Conservation (phyloP, 805 yeast species). For the Ascoidea asiatica region DNA sequence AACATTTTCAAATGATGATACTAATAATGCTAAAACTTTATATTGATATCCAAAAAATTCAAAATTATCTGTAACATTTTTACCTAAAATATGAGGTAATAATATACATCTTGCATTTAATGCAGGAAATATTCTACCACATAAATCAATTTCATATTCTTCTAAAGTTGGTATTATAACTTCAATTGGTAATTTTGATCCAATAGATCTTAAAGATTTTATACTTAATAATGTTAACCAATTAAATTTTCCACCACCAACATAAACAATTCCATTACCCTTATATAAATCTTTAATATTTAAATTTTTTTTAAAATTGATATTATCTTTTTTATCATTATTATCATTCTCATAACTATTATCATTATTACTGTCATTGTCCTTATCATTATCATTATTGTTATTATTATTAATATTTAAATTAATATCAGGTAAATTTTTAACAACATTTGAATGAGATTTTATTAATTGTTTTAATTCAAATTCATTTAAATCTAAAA, state of each 20-base stretch:
- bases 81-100: constrained; percentile 48
- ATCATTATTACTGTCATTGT: too few species aligned
- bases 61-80: constrained; percentile 33
- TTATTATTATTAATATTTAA: constrained; percentile 15
- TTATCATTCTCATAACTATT: too few species aligned
- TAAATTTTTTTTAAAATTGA: too few species aligned
- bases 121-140: constrained; percentile 46
- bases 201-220: constrained; percentile 33
- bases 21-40: constrained; percentile 54
- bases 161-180: constrained; percentile 49
- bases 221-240: constrained; percentile 40
- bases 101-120: constrained; percentile 54
- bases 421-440: constrained; percentile 32
- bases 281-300: constrained; percentile 28
- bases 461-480: constrained; percentile 30
- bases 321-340: too few species aligned
- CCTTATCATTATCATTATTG: too few species aligned
- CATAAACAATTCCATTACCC: constrained; percentile 49
- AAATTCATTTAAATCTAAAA: constrained; percentile 28
- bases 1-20: constrained; percentile 65
- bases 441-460: constrained; percentile 34
- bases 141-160: constrained; percentile 58
- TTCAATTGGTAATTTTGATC: constrained; percentile 52
- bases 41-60: constrained; percentile 49
- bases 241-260: constrained; percentile 48